Base-by-base conservation (phyloP, 805 yeast species). In the Metschnikowia dekortorum region DNA sequence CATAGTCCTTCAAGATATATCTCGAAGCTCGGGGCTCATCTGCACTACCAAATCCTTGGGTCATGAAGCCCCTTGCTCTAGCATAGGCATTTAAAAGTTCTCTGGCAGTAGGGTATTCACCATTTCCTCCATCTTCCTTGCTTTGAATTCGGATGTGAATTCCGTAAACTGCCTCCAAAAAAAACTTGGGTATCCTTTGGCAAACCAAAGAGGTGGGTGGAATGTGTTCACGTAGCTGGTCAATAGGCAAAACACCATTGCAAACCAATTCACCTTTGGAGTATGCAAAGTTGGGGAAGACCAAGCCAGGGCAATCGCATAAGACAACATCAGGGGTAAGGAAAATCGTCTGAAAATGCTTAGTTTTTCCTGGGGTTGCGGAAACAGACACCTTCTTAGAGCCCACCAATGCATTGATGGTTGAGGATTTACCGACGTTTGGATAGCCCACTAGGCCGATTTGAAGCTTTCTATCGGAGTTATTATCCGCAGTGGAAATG, bases 241-340 rank as follows among this genome's bases (percentile, higher is more conserved):
- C 99, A 60, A 94, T 94, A 18, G 99, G 99, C 50, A 94, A 77
- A n/a, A 94, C 96, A 78, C 99, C 99, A 63, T 90, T 89, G 73
- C 97, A 90, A 0, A 94, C 99, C 62, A 94, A 79, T 61, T 94
- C 99, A 60, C 96, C 98, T 63, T 90, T 91, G 26, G 97, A 88
- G 65, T 87, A 88, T 6, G 98, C 98, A 66, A 94, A 94, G 63
- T 92, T 94, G 26, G 99, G 99, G 75, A 94, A 94, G 14, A 94
- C 99, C 54, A 94, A 77, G 79, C 99, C 99, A 2, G 99, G 99
- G 76, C 99, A 94, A 77, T 94, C 99, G 71, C 98, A 94, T 47
- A 94, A 75, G 58, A 90, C 78, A 2, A 94, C 94, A 35, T 85
- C 78, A 47, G 86, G 87, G 0, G 96, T 82, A 41, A 94, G 77